A percentile compares a stretch with the other conserved stretches of the same genome.
phyloP scores from a whole-genome alignment of 805 yeast genomes.

The Metahyphopichia silvanorum region DNA sequence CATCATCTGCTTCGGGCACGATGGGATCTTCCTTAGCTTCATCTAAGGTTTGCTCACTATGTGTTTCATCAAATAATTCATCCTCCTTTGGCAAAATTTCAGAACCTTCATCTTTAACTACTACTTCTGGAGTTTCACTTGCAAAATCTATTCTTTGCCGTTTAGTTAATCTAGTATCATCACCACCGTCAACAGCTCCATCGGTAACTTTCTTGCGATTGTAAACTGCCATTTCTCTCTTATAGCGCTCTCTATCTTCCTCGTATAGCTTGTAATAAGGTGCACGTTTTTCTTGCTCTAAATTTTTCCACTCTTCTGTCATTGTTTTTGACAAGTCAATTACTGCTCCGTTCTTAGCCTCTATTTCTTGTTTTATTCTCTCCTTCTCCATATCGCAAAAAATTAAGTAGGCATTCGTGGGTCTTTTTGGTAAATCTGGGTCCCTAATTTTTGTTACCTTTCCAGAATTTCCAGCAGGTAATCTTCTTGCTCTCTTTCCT shows the following conservation, averaged over 20 bases:
- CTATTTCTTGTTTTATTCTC: constrained; percentile 56
- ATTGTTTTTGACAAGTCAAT: constrained; percentile 72
- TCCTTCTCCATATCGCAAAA: constrained; percentile 88
- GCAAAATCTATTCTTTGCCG: constrained; percentile 10
- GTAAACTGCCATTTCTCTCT: constrained; percentile 64
- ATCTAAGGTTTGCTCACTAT: constrained; percentile 2
- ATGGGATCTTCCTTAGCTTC: neutral
- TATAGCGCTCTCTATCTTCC: constrained; percentile 74
- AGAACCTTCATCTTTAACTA: constrained; percentile 1
- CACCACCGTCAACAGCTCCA: constrained; percentile 6
- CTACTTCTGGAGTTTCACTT: constrained; percentile 2
- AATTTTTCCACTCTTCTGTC: constrained; percentile 81
- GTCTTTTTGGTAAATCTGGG: constrained; percentile 84
- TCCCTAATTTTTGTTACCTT: constrained; percentile 52
- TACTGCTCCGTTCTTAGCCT: constrained; percentile 46
- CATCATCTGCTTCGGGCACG: constrained; percentile 1
- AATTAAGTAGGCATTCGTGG: constrained; percentile 83
- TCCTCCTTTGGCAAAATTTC: too few species aligned
- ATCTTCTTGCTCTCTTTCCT: constrained; percentile 14
- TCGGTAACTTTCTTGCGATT: constrained; percentile 21
- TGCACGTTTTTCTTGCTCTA: constrained; percentile 64
- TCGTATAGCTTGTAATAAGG: constrained; percentile 75
- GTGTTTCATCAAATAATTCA: constrained; percentile 1
- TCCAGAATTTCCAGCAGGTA: constrained; percentile 13
- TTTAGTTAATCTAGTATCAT: constrained; percentile 6